A percentile compares a stretch with the other conserved stretches of the same genome.
Conservation (phyloP, 805 yeast genomes). For the Yamadazyma tumulicola region DNA sequence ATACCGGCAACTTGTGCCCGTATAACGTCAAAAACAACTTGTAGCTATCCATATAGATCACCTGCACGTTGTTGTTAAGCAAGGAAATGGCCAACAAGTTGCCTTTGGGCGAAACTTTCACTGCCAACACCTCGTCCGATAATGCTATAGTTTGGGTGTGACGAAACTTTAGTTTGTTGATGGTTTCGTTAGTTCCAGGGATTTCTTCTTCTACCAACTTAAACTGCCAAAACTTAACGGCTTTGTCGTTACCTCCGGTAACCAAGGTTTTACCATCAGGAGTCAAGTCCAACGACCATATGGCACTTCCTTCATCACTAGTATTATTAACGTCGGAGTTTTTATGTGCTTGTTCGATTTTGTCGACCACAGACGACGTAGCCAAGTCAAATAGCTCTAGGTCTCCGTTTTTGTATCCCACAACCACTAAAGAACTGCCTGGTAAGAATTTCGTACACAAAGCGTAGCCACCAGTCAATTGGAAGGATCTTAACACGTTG, state of each 20-base stretch:
- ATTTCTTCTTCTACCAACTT: constrained; percentile 61
- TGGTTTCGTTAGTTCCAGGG: constrained; percentile 58
- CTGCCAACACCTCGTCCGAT: constrained; percentile 78
- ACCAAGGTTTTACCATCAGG: constrained; percentile 81
- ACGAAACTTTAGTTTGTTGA: constrained; percentile 54
- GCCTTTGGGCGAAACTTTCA: constrained; percentile 76
- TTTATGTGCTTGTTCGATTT: constrained; percentile 68
- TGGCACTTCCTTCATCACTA: constrained; percentile 49
- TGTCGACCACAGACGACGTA: constrained; percentile 67
- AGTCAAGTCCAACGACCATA: constrained; percentile 88
- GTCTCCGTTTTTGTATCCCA: constrained; percentile 86
- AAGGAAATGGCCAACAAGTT: constrained; percentile 78
- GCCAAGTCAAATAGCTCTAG: constrained; percentile 84
- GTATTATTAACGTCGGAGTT: constrained; percentile 22
- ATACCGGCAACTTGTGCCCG: constrained; percentile 95
- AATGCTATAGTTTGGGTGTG: constrained; percentile 83
- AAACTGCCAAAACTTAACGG: constrained; percentile 87
- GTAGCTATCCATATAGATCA: constrained; percentile 80
- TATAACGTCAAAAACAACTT: constrained; percentile 86
- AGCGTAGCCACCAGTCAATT: constrained; percentile 75
- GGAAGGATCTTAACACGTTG: constrained; percentile 77
- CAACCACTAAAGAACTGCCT: constrained; percentile 82
- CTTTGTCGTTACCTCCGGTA: constrained; percentile 93
- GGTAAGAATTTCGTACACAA: constrained; percentile 79
- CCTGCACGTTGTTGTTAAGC: constrained; percentile 92